Base-by-base conservation (phyloP, 2,329 filamentous ascomycete species). In the Exophiala aquamarina region DNA sequence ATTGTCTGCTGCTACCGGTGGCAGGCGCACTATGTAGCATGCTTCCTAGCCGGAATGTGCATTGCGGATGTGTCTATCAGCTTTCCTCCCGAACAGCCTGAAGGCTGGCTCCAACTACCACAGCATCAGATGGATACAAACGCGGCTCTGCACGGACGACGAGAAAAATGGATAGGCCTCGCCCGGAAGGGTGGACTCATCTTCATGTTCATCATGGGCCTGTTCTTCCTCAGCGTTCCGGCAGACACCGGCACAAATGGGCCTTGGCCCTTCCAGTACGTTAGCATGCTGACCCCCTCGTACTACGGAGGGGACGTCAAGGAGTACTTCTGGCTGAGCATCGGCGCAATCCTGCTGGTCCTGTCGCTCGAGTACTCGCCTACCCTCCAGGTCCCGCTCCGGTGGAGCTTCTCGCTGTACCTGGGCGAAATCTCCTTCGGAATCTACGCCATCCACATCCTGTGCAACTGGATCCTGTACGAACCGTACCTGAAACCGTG, bases 281-380 rank as follows among this genome's bases (percentile, higher is more conserved):
- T 71, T 14, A 64, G 61, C 55, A 50, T 56, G 4, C 50, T 68
- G 20, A 70, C 40, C 5, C 44, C 66, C 0, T 29, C 66, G 1
- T 55, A 59, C 39, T 68, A 66, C 15, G 71, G 69, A 39, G 62
- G 61, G 2, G 67, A 67, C 37, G 65, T 64, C 10, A 11, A 26
- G 6, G 67, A 70, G 41, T 66, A 69, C 1, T 72, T 71, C 53
- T 67, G 37, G 36, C 23, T 41, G n/a, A 37, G 35, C 15, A 41
- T 41, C 14, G 44, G 44, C 9, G 21, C 44, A 9, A 23, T 47
- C 19, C 11, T 41, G n/a, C 15, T 39, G 6, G 23, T 47, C 21
- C 18, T n/a, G 8, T 23, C 44, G 4, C 28, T 47, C 10, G 44
- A 47, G 18, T 34, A 32, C 36, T 34, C 15, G 13, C 44, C 44